Evolutionary conservation across 2,329 filamentous ascomycete genomes (phyloP), one percentile per base, ranked within the genome.

Genomic region (Chrysoporthe austroafricana): DNA sequence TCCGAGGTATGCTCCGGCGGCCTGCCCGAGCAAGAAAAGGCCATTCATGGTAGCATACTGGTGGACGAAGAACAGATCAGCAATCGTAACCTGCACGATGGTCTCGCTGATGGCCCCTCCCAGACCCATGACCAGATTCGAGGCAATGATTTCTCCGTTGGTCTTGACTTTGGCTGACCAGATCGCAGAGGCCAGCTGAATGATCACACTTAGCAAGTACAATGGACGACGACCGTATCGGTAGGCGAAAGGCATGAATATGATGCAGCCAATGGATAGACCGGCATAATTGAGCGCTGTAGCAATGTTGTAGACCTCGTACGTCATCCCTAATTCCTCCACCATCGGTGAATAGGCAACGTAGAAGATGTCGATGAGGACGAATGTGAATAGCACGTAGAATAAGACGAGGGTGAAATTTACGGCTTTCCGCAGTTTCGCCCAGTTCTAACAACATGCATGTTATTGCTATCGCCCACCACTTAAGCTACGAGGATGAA

Each of bases 91-190:
- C 56, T 79, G 78, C 4, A 74, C 77, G 46, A 79, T 75, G 0
- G 77, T 75, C 66, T 82, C 79, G 48, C 79, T 78, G 5, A 79
- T 76, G 5, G 80, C 78, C 11, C 78, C 80, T 3, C 76, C 75
- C 16, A 80, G 63, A 0, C 80, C 77, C 13, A 75, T 73, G 0
- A 78, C 58, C 14, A 76, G 34, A 42, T 62, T 62, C 13, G 42
- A 6, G 14, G 34, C 36, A 46, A 73, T 70, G n/a, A 74, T 36
- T 21, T 74, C 73, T 26, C 39, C 64, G 11, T 59, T 62, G 0
- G 69, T 72, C 0, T 69, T 44, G 7, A 71, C 69, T 32, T 43
- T 54, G 18, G 72, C 73, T 13, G 64, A 61, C 74, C 71, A 72
- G 60, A 72, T 63, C 5, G 70, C 65, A n/a, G 60, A 48, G 5